phyloP scores from a whole-genome alignment of 805 yeast genomes.

The Wickerhamiella dianesei region DNA sequence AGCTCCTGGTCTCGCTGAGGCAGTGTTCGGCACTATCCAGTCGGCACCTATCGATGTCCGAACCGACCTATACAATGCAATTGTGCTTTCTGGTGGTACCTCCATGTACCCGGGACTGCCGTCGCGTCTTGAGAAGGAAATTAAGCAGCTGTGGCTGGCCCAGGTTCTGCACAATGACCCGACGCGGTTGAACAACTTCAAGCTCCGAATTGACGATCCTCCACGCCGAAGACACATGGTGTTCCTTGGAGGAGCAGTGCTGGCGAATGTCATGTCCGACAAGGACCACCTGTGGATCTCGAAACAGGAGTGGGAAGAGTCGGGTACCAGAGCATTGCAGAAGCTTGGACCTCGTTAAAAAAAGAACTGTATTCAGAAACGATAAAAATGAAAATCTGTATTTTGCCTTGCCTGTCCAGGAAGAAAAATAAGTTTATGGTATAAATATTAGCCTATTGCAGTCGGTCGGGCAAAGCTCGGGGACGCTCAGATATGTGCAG shows the following conservation, averaged over 20 bases:
- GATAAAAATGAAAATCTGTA: too few species aligned
- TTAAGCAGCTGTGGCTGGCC: constrained; percentile 91
- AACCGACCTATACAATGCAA: constrained; percentile 74
- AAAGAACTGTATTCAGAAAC: too few species aligned
- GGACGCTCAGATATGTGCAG: constrained; percentile 39
- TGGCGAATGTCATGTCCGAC: constrained; percentile 96
- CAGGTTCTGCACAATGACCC: constrained; percentile 80
- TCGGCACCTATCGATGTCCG: constrained; percentile 90
- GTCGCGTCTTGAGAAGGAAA: constrained; percentile 84
- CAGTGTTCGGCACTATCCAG: constrained; percentile 82
- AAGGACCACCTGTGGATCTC: constrained; percentile 97
- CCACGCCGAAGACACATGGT: constrained; percentile 99
- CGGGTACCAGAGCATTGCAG: constrained; percentile 69
- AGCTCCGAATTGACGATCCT: constrained; percentile 94
- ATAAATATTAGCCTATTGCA: neutral
- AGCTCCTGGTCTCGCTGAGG: constrained; percentile 93
- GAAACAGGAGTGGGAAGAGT: constrained; percentile 95
- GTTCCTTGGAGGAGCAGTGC: constrained; percentile 94
- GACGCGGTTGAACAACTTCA: constrained; percentile 66
- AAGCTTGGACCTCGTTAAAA: constrained; percentile 82
- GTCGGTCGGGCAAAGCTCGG: neutral
- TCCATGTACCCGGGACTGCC: constrained; percentile 99
- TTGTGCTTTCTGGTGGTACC: constrained; percentile 94
- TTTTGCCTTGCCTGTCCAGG: too few species aligned
- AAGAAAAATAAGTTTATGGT: too few species aligned